Evolutionary conservation across 495 filamentous ascomycete genomes (phyloP).

Genomic region (Trichoderma erinaceum): DNA sequence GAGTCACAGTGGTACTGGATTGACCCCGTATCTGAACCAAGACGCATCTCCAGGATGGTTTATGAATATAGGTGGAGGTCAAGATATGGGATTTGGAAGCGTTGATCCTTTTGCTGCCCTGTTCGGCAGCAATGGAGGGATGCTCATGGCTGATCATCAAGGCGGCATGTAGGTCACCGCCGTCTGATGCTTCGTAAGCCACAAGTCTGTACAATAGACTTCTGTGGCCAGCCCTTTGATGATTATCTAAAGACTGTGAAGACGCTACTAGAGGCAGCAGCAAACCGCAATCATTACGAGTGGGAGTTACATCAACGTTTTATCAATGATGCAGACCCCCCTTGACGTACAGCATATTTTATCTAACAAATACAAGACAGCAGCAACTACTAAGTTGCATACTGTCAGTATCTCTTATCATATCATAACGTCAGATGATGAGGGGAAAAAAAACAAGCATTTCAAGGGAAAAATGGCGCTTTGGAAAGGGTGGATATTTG

Average conservation of each 20-base stretch:
- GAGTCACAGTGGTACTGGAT: not conserved
- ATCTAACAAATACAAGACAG: no score
- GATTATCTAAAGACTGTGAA: no score
- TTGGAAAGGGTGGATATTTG: not conserved
- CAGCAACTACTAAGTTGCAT: not conserved
- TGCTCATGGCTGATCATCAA: slow-evolving; percentile 3
- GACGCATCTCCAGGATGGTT: slow-evolving; percentile 6
- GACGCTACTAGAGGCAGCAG: not conserved
- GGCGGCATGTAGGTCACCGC: not conserved
- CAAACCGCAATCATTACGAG: not conserved
- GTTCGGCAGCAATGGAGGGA: slow-evolving; percentile 4
- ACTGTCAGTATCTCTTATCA: not conserved
- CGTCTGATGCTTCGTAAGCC: not conserved
- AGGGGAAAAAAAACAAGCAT: not conserved
- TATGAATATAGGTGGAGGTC: not conserved
- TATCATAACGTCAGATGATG: not conserved
- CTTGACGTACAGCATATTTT: no score
- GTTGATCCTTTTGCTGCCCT: slow-evolving; percentile 3
- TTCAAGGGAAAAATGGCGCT: slow-evolving; percentile 2
- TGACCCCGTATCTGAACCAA: not conserved
- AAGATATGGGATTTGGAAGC: slow-evolving; percentile 4
- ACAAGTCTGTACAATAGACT: not conserved
- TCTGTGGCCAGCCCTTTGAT: no score
- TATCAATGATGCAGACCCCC: no score
- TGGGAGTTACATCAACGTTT: not conserved